Base-by-base conservation (phyloP, 129 eudicot species). In the Helianthus tuberosus region DNA sequence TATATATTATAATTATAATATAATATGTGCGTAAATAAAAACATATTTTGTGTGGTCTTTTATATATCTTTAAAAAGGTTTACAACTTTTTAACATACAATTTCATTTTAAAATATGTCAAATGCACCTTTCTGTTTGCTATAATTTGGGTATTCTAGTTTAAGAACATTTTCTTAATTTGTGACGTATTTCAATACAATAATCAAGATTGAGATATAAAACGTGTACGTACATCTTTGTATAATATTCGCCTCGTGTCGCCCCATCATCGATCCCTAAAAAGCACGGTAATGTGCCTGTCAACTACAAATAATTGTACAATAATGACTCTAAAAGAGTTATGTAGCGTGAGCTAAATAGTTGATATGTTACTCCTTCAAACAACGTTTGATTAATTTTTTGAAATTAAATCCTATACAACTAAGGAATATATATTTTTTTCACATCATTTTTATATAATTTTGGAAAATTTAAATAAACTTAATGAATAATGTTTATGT, bases 181-280 rank as follows among this genome's bases (percentile, higher is more conserved):
- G 16, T 41, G 20, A 61, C 68, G 36, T 47, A 41, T 36, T 66
- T 54, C 11, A 14, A 52, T 61, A 27, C 64, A 75, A 54, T 6
- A 76, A 29, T 23, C 51, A 48, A 39, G 13, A 75, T 53, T 75
- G 6, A 15, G 74, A 43, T 25, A 27, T 11, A 27, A 27, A 3
- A 27, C 14, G 13, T 16, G 11, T 32, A 23, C 29, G n/a, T 49
- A 23, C 14, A 23, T 29, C 36, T 32, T 13, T 49, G 36, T 27
- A 54, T 52, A 20, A 66, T 11, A 58, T 38, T 43, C 8, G 16
- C 43, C 27, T 51, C 5, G 74, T 53, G 49, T 52, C 12, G n/a
- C 3, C 27, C 12, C 3, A 7, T 78, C 68, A 52, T 71, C 73
- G 23, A 78, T 79, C 78, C 82, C 73, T 54, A 72, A 55, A 77